Conservation (phyloP, 768 basidiomycete species). For the Tylopilus intermedius region DNA sequence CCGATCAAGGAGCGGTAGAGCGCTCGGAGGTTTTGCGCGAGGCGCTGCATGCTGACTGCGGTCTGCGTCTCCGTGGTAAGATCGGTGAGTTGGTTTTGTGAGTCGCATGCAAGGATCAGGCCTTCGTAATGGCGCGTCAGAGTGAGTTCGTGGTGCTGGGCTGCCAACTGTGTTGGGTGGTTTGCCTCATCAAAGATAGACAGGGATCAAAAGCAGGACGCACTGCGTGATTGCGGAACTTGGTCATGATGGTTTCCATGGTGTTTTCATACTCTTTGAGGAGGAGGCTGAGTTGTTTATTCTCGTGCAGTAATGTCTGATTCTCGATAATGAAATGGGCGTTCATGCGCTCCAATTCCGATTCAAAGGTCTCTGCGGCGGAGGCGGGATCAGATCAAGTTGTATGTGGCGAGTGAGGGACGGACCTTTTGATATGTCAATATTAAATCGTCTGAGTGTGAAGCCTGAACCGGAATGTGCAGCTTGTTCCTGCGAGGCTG, state of each 20-base stretch:
- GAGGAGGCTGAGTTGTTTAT: conserved; percentile 84
- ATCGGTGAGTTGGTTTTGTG: conserved; percentile 50
- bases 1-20: conserved; percentile 69
- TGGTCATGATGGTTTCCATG: conserved; percentile 93
- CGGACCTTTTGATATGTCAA: conserved; percentile 80
- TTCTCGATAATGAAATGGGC: conserved; percentile 92
- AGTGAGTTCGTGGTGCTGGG: conserved; percentile 84
- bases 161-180: conserved; percentile 59
- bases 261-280: conserved; percentile 94
- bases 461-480: conserved; percentile 67
- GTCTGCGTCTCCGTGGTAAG: conserved; percentile 56
- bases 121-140: conserved; percentile 87
- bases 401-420: not conserved
- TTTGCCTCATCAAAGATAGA: conserved; percentile 8
- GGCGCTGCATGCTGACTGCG: conserved; percentile 63
- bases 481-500: conserved; percentile 60
- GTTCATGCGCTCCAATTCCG: conserved; percentile 85
- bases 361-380: conserved; percentile 78
- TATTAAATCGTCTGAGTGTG: conserved; percentile 77
- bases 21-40: conserved; percentile 64
- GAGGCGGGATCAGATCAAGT: conserved; percentile 11
- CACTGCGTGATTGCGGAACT: conserved; percentile 89
- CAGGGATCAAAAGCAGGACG: conserved; percentile 27
- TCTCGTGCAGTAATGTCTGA: conserved; percentile 86
- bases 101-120: conserved; percentile 64